phyloP scores from a whole-genome alignment of 2,329 filamentous ascomycete genomes.

The Didymella exigua region DNA sequence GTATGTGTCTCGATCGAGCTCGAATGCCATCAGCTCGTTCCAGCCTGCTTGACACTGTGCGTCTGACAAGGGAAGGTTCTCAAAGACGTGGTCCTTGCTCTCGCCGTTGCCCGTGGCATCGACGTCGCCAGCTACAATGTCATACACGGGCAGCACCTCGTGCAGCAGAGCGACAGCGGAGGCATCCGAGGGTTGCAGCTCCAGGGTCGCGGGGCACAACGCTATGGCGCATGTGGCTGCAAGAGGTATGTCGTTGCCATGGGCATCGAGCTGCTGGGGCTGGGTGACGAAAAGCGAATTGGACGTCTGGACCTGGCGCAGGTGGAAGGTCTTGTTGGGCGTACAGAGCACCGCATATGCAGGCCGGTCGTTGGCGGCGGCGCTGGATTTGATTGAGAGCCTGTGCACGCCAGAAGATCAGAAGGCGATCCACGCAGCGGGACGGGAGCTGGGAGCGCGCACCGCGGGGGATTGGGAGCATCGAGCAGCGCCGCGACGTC shows the following conservation, averaged over 20 bases:
- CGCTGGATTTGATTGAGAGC: conserved; percentile 46
- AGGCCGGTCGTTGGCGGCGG: conserved; percentile 39
- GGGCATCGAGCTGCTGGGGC: conserved; percentile 47
- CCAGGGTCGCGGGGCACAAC: conserved; percentile 52
- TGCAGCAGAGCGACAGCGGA: conserved; percentile 47
- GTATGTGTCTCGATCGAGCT: conserved; percentile 50
- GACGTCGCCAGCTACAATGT: conserved; percentile 36
- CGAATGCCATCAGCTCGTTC: conserved; percentile 60
- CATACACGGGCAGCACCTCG: conserved; percentile 49
- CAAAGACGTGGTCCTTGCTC: conserved; percentile 51
- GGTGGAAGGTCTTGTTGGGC: conserved; percentile 60
- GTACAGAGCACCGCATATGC: conserved; percentile 65
- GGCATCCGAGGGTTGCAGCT: conserved; percentile 45
- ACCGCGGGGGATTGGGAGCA: conserved; percentile 53
- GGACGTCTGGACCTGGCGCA: conserved; percentile 69
- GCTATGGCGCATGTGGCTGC: conserved; percentile 51
- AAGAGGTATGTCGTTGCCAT: conserved; percentile 41
- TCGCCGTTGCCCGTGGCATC: conserved; percentile 36
- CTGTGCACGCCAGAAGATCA: conserved; percentile 35
- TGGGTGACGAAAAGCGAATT: conserved; percentile 65
- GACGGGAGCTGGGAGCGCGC: conserved; percentile 42
- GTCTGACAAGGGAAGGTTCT: conserved; percentile 59
- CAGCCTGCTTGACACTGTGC: conserved; percentile 59
- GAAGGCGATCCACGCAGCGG: conserved; percentile 26
- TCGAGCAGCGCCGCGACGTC: conserved; percentile 62